These are phyloP conservation scores for Abelmoschus esculentus DNA, from an alignment of 345 rosid genomes.

Conservation along the genomic window DNA sequence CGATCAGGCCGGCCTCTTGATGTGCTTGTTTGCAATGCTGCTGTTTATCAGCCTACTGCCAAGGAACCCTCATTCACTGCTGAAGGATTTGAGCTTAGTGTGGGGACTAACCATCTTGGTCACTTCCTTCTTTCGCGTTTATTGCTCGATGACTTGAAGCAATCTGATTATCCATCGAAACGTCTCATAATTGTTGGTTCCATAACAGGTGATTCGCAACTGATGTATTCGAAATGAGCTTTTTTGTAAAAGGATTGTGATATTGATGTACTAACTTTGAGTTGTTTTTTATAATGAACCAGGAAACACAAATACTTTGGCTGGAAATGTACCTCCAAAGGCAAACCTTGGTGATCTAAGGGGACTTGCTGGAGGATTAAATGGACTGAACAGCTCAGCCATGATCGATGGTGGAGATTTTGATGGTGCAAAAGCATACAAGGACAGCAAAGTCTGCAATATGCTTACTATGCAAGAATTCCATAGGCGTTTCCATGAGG, in stretches of 20 bases:
- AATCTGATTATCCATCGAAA: conserved; percentile 80
- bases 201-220: conserved; percentile 56
- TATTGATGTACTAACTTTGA: conserved; percentile 9
- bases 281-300: background rate
- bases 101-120: conserved; percentile 92
- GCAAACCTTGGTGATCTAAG: conserved; percentile 93
- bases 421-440: conserved; percentile 96
- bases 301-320: conserved; percentile 97
- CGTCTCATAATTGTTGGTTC: conserved; percentile 33
- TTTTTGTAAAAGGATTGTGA: background rate
- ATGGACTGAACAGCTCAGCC: conserved; percentile 63
- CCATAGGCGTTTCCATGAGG: conserved; percentile 86
- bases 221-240: background rate
- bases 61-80: conserved; percentile 87
- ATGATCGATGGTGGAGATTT: conserved; percentile 94
- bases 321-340: conserved; percentile 94
- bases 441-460: conserved; percentile 98
- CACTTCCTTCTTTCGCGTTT: conserved; percentile 80
- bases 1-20: conserved; percentile 63
- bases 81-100: conserved; percentile 91
- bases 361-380: conserved; percentile 79
- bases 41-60: conserved; percentile 84
- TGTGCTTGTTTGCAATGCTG: conserved; percentile 91
- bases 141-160: conserved; percentile 65
- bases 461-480: conserved; percentile 96